These are phyloP conservation scores for Alternaria atra DNA, from an alignment of 2,329 filamentous ascomycete genomes.

Conservation along the genomic window DNA sequence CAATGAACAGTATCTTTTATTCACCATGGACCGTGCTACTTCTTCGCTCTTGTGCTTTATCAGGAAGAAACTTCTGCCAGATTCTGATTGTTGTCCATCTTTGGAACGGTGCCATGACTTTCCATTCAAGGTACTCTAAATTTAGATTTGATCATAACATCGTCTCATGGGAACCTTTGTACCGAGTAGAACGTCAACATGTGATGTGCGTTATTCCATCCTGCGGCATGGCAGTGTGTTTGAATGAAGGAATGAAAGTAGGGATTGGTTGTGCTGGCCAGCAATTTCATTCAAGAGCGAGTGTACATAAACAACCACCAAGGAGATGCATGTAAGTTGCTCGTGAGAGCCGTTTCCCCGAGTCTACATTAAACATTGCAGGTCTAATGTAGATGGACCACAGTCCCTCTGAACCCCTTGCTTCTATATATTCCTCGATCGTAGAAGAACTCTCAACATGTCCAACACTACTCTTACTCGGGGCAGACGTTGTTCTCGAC, in stretches of 20 bases:
- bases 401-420: background rate
- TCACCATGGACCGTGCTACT: background rate
- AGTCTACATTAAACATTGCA: background rate
- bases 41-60: background rate
- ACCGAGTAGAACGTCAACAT: no score
- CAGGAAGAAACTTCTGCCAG: background rate
- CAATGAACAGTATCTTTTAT: background rate
- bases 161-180: background rate
- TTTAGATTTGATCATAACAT: background rate
- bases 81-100: background rate
- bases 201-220: background rate
- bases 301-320: background rate
- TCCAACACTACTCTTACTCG: background rate
- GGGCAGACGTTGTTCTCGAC: conserved; percentile 14
- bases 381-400: background rate
- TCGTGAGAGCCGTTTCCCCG: background rate
- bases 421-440: background rate
- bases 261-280: conserved; percentile 4
- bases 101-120: background rate
- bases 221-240: background rate
- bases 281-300: conserved; percentile 8
- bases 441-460: background rate
- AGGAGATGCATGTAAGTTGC: background rate
- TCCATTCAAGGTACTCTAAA: background rate
- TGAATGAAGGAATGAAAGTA: background rate